Evolutionary conservation across 768 basidiomycete genomes (phyloP).

Genomic region (Pisolithus microcarpus): DNA sequence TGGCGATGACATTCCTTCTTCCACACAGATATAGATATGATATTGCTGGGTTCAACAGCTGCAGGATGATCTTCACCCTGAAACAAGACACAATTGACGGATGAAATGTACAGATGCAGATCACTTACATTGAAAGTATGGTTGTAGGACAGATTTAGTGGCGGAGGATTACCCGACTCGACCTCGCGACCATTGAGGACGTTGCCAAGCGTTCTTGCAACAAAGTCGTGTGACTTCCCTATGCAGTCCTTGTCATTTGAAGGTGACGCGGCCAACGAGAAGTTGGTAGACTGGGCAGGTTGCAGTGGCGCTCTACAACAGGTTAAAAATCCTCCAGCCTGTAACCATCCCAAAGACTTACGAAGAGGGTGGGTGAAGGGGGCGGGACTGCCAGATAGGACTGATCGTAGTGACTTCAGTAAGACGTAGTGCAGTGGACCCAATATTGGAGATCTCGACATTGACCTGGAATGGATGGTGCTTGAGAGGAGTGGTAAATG

Average conservation of each 20-base stretch:
- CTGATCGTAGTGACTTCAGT: slow-evolving; percentile 60
- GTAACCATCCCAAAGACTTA: slow-evolving; percentile 28
- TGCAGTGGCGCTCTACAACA: slow-evolving; percentile 35
- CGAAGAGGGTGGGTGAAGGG: slow-evolving; percentile 33
- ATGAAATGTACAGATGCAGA: background rate
- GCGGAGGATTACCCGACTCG: slow-evolving; percentile 40
- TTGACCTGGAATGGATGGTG: slow-evolving; percentile 48
- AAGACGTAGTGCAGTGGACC: slow-evolving; percentile 37
- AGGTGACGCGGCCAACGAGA: slow-evolving; percentile 36
- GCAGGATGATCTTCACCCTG: slow-evolving; percentile 11
- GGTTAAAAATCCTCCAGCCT: slow-evolving; percentile 4
- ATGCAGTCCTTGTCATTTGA: slow-evolving; percentile 33
- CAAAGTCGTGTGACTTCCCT: slow-evolving; percentile 42
- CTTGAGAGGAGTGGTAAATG: slow-evolving; percentile 42
- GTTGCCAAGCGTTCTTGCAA: slow-evolving; percentile 41
- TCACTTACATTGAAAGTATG: slow-evolving; percentile 40
- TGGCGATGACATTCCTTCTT: slow-evolving; percentile 37
- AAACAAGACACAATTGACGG: background rate
- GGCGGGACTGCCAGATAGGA: slow-evolving; percentile 55
- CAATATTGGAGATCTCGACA: slow-evolving; percentile 50
- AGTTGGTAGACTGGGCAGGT: slow-evolving; percentile 41
- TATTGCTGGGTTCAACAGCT: slow-evolving; percentile 16
- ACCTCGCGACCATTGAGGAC: slow-evolving; percentile 44
- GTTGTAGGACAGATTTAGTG: slow-evolving; percentile 45
- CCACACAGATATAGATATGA: slow-evolving; percentile 44